Evolutionary conservation across 1,284 basidiomycete species (phyloP).

Genomic region (Stygiomarasmius scandens): DNA sequence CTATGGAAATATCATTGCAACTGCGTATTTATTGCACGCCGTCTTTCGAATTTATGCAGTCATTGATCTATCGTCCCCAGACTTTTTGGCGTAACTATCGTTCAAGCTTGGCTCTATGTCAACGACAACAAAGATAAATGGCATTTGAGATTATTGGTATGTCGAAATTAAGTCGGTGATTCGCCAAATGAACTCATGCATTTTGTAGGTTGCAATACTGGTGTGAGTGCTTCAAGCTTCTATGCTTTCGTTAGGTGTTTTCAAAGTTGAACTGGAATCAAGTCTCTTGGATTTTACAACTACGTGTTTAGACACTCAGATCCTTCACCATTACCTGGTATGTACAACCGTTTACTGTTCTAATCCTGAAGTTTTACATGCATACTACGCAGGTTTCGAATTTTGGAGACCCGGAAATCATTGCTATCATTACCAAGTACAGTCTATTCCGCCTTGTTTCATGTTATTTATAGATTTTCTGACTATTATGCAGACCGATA

Average conservation of each 20-base stretch:
- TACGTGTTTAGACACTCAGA: neutral
- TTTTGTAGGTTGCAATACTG: neutral
- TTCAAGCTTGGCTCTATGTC: constrained; percentile 5
- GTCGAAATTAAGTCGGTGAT: too few relatives aligned
- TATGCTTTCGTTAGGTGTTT: neutral
- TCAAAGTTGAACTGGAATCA: too few relatives aligned
- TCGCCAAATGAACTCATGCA: too few relatives aligned
- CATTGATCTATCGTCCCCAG: neutral
- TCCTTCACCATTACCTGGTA: neutral
- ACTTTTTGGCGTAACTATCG: constrained; percentile 4
- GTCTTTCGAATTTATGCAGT: too few relatives aligned
- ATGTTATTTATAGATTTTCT: too few relatives aligned
- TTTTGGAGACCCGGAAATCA: neutral
- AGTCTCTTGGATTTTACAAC: neutral
- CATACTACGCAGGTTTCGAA: constrained; percentile 1
- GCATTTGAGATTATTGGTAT: neutral
- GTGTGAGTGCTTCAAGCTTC: neutral
- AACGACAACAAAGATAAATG: neutral
- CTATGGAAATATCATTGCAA: neutral
- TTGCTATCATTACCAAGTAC: neutral
- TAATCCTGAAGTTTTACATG: too few relatives aligned
- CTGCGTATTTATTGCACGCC: neutral
- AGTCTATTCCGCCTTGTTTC: neutral
- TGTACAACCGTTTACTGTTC: too few relatives aligned
- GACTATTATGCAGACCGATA: too few relatives aligned